Base-by-base conservation (phyloP, 106 monocot genomes). In the Xerophyta viscosa region DNA sequence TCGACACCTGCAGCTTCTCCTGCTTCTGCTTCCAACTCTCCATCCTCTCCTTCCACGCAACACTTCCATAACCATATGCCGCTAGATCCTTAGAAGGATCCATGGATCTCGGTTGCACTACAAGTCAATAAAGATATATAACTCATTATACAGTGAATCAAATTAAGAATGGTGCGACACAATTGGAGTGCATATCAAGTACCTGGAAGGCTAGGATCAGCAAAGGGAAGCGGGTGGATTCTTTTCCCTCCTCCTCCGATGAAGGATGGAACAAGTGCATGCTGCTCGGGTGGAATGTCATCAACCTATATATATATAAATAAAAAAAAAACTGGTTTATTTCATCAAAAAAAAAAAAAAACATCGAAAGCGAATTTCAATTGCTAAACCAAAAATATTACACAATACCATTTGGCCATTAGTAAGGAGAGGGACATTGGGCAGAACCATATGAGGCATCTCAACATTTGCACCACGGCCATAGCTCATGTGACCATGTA, bases 21-120 rank as follows among this genome's bases (percentile, higher is more conserved):
- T 94, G 94, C 66, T 84, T 94, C 64, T 87, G 92, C 48, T 81
- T 93, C 94, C 94, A 94, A 57, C 60, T 78, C 70, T 94, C 94
- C 88, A 94, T 88, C 56, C 94, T 74, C 57, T 84, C 88, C 67
- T 94, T 94, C 94, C 94, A 94, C 0, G 94, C 94, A 17, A 94
- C 76, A 53, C 88, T 94, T 53, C 94, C 94, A 72, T 94, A 94
- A 2, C 94, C 94, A 68, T 94, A 94, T 17, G 94, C 88, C 29
- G 84, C 94, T 17, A 94, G 70, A 58, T 94, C 94, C 64, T 84
- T 94, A 28, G 94, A 88, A 55, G 94, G 94, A 63, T 94, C 94
- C 94, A 94, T 84, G n/a, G 94, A 88, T 68, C 94, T 77, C 0
- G 84, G 84, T 78, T 84, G 88, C 27, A 94, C 94, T 94, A 75